These are phyloP conservation scores for Pseudocercospora crystallina DNA, from an alignment of 2,329 filamentous ascomycete species.

Conservation along the genomic window DNA sequence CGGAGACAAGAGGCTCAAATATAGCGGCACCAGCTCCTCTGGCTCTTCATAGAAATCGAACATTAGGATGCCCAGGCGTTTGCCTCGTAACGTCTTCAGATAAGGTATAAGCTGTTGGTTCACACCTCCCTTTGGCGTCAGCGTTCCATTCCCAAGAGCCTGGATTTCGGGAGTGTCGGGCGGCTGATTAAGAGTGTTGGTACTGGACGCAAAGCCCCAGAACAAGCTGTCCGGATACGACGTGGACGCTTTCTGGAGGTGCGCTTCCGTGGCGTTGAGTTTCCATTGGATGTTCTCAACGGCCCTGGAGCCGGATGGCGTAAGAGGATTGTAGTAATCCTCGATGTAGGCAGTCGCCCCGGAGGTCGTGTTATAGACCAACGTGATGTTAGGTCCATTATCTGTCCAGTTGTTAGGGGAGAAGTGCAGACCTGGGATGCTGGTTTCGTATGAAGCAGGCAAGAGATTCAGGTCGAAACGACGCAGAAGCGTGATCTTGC, in stretches of 20 bases:
- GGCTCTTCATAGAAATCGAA: conserved; percentile 54
- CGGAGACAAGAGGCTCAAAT: conserved; percentile 35
- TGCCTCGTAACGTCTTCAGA: conserved; percentile 40
- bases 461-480: conserved; percentile 48
- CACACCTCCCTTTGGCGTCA: conserved; percentile 44
- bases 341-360: conserved; percentile 49
- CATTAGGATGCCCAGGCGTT: conserved; percentile 53
- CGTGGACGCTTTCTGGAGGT: conserved; percentile 38
- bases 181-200: conserved; percentile 41
- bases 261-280: conserved; percentile 43
- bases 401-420: conserved; percentile 46
- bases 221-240: conserved; percentile 42
- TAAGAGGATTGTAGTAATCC: conserved; percentile 49
- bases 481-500: conserved; percentile 46
- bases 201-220: conserved; percentile 50
- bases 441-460: conserved; percentile 34
- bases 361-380: conserved; percentile 43
- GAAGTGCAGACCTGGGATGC: conserved; percentile 51
- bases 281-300: conserved; percentile 46
- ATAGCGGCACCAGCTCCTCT: conserved; percentile 40
- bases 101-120: conserved; percentile 45
- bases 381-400: conserved; percentile 41
- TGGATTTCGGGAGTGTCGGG: conserved; percentile 46
- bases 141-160: conserved; percentile 45
- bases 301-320: conserved; percentile 33